A percentile compares a stretch with the other conserved stretches of the same genome.
Evolutionary conservation across 352 stramenopile species (phyloP).

Genomic region (Phytophthora pini): DNA sequence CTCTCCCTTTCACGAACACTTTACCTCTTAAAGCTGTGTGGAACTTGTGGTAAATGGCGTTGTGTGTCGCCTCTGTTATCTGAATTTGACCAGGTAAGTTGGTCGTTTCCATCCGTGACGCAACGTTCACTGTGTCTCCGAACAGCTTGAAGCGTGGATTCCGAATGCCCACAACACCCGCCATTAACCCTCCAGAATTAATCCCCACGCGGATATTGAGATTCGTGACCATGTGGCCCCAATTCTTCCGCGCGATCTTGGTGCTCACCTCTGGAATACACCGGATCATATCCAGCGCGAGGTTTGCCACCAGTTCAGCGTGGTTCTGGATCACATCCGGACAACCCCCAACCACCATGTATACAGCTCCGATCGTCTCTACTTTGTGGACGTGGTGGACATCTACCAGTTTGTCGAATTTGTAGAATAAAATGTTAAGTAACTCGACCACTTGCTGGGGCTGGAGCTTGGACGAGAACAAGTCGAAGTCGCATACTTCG

Average conservation of each 20-base stretch:
- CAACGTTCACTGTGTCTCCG: constrained; percentile 88
- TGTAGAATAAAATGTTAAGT: constrained; percentile 90
- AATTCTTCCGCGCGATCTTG: constrained; percentile 76
- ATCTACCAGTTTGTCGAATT: constrained; percentile 90
- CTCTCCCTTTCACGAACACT: constrained; percentile 83
- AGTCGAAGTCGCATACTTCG: constrained; percentile 87
- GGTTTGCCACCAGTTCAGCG: constrained; percentile 80
- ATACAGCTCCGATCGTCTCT: constrained; percentile 91
- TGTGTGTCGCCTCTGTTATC: constrained; percentile 74
- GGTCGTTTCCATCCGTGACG: constrained; percentile 86
- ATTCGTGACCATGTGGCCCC: constrained; percentile 70
- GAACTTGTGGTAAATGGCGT: constrained; percentile 74
- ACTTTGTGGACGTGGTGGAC: constrained; percentile 92
- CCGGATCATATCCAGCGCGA: constrained; percentile 81
- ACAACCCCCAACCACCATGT: constrained; percentile 89
- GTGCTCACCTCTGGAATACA: constrained; percentile 81
- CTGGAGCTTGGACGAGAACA: constrained; percentile 80
- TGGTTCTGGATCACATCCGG: constrained; percentile 76
- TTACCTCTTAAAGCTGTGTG: constrained; percentile 73
- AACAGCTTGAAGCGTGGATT: constrained; percentile 91
- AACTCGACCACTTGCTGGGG: constrained; percentile 88
- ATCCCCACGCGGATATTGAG: constrained; percentile 89
- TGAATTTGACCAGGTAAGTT: constrained; percentile 85
- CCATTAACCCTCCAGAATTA: constrained; percentile 87
- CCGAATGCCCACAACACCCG: constrained; percentile 82